Base-by-base conservation (phyloP, 179 eudicot species). In the Vitellaria paradoxa region DNA sequence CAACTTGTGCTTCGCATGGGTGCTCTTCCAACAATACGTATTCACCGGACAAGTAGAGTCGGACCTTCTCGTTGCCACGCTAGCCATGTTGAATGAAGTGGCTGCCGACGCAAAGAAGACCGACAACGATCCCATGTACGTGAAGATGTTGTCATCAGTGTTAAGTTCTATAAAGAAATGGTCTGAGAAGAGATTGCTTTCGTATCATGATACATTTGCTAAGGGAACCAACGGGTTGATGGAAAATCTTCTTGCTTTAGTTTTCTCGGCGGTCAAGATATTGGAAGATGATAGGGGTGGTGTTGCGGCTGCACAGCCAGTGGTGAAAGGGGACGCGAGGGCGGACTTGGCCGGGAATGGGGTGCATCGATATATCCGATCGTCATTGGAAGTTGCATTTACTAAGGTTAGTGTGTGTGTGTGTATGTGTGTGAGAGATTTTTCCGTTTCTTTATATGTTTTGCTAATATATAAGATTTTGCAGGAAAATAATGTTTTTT, bases 1-100 rank as follows among this genome's bases (percentile, higher is more conserved):
- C 64, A 88, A 91, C 74, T 67, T 96, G 65, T 96, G 99, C 62
- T 87, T 93, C 59, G 81, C 94, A 11, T 96, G 95, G 97, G 97
- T 93, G 14, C 76, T 96, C 30, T 90, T 93, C 50, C 84, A 87
- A 26, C 97, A 96, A 65, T 96, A 81, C 65, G 90, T 96, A 0
- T 24, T 30, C 5, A 96, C 97, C 0, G 96, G 98, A 20, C 96
- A 91, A 57, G 87, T 81, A 5, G 98, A 96, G 85, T 84, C 70
- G 7, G 98, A 96, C 63, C 82, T 96, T 4, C 79, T 96, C 17
- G 82, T 82, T 12, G 99, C 98, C 7, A 74, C 94, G 0, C 73
- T 86, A 4, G 76, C 90, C 5, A 87, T 96, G 94, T 37, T 96
- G 37, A 79, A 82, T 7, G 98, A 96, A 83, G 95, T 91, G 45